Evolutionary conservation across 1,139 yeast genomes (phyloP).

Genomic region (Scheffersomyces insectosa): DNA sequence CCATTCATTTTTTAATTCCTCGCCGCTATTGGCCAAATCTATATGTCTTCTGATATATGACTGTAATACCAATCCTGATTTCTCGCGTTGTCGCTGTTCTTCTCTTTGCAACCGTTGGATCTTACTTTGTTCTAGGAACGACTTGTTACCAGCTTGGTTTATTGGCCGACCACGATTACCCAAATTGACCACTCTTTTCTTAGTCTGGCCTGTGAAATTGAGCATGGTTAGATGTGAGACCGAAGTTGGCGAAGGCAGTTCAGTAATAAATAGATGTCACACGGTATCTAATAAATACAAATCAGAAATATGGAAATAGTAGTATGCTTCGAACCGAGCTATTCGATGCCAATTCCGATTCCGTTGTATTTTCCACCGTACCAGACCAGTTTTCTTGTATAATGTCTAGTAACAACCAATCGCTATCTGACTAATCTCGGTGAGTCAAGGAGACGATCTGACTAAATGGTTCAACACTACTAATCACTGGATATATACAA

Average conservation of each 20-base stretch:
- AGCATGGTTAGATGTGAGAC: constrained; percentile 26
- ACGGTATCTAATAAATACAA: too few species aligned
- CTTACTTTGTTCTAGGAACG: constrained; percentile 60
- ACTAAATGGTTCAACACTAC: too few species aligned
- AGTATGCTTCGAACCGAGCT: too few species aligned
- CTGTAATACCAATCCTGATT: constrained; percentile 55
- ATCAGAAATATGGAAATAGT: too few species aligned
- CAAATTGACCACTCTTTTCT: constrained; percentile 68
- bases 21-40: constrained; percentile 21
- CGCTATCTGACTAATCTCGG: too few species aligned
- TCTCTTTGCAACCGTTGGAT: constrained; percentile 70
- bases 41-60: constrained; percentile 38
- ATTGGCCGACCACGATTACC: constrained; percentile 53
- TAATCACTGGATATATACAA: too few species aligned
- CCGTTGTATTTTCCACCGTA: too few species aligned
- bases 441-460: too few species aligned
- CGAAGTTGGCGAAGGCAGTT: neutral
- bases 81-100: constrained; percentile 46
- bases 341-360: too few species aligned
- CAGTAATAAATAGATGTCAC: too few species aligned
- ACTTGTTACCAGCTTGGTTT: constrained; percentile 24
- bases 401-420: too few species aligned
- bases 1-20: constrained; percentile 9
- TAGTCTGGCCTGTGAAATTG: constrained; percentile 67
- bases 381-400: too few species aligned